A percentile compares a stretch with the other conserved stretches of the same genome.
Evolutionary conservation across 2,329 filamentous ascomycete species (phyloP).

Genomic region (Aspergillus unguis): DNA sequence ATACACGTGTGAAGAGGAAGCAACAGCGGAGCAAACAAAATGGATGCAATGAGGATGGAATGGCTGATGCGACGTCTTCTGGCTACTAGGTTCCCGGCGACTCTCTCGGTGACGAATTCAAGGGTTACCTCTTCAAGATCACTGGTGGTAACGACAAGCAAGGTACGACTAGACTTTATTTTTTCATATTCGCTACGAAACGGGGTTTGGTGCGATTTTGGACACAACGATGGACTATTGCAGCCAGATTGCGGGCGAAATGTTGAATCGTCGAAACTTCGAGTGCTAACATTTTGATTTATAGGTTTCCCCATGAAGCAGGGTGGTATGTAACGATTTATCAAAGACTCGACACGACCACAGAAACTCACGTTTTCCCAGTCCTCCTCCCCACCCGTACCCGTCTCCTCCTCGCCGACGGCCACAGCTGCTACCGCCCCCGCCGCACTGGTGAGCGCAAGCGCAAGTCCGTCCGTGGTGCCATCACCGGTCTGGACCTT

Average conservation of each 20-base stretch:
- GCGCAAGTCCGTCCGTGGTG: conserved; percentile 95
- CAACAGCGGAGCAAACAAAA: conserved; percentile 1
- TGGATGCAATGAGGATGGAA: conserved; percentile 17
- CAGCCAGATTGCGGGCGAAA: not conserved
- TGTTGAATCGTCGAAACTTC: not conserved
- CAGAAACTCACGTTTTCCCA: conserved; percentile 40
- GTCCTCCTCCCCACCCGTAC: conserved; percentile 92
- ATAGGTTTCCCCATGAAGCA: conserved; percentile 99
- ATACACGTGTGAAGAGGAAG: conserved; percentile 4
- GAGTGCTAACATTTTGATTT: conserved; percentile 24
- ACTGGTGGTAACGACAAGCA: conserved; percentile 99
- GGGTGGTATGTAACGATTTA: conserved; percentile 57
- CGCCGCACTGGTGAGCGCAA: conserved; percentile 98
- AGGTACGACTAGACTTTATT: conserved; percentile 45
- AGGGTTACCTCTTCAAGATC: conserved; percentile 99
- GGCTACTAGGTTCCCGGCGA: conserved; percentile 74
- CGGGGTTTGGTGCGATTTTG: not conserved
- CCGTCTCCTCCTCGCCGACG: conserved; percentile 88
- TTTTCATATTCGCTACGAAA: not conserved
- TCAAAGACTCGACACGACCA: conserved; percentile 18
- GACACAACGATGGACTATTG: not conserved
- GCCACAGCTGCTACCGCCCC: conserved; percentile 99
- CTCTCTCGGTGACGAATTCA: conserved; percentile 97
- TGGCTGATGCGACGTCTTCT: conserved; percentile 32
- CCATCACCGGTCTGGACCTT: conserved; percentile 95